Evolutionary conservation across 2,329 filamentous ascomycete genomes (phyloP), one percentile per base, ranked within the genome.

Genomic region (Incumbomyces delicatus): DNA sequence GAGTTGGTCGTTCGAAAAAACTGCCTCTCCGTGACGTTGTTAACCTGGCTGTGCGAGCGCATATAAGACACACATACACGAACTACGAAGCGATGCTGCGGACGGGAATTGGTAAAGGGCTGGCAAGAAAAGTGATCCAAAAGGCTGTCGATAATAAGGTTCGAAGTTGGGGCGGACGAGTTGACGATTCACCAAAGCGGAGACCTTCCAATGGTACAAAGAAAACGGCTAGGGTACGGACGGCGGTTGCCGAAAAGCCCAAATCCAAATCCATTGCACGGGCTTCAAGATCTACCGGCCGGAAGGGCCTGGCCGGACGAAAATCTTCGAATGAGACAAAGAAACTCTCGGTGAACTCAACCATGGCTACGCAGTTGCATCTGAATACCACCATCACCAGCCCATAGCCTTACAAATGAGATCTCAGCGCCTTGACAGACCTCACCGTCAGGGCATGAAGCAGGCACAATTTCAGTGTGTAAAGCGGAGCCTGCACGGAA

Each of bases 21-120:
- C 53, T 53, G 2, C 57, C 58, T 0, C 65, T 69, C 6, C 51
- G 63, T 18, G 50, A 51, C 2, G 67, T 67, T 41, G 64, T 61
- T 1, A 47, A 53, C 2, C 47, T 70, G 33, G 67, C 67, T 1
- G 66, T 69, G 11, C 62, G 68, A 46, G 67, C 68, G 27, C 64
- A 70, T 57, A 65, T 71, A 45, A 57, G 68, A 18, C 67, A 71
- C 52, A 57, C 53, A 3, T 63, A 66, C 51, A 71, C 66, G 1
- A 54, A 58, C 0, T 71, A 70, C 41, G 67, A 71, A 6, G 43
- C 41, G 6, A 43, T 68, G 17, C 57, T 68, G 1, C 45, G 53
- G 3, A 34, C 46, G 0, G 63, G 62, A 0, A 41, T 55, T 11
- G 46, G 50, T 1, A 57, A 63, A 12, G 48, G 52, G 5, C 43